Conservation (phyloP, 768 basidiomycete genomes). For the Mycena kentingensis region DNA sequence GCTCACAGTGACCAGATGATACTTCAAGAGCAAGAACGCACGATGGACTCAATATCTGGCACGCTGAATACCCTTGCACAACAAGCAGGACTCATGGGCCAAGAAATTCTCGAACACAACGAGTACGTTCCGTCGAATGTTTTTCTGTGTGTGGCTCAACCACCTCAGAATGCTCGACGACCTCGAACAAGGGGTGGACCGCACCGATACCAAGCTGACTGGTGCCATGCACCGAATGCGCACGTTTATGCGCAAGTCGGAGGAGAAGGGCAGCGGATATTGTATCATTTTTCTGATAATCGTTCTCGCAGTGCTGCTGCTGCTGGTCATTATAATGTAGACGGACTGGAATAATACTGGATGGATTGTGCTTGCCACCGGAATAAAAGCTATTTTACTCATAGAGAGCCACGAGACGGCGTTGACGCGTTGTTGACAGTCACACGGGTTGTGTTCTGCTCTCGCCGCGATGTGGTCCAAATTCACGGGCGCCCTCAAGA, state of each 20-base stretch:
- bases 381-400: no score
- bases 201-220: conserved; percentile 63
- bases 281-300: conserved; percentile 85
- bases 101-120: conserved; percentile 88
- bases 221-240: conserved; percentile 70
- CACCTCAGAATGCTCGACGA: conserved; percentile 73
- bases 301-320: conserved; percentile 72
- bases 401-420: no score
- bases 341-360: no score
- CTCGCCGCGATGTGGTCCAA: conserved; percentile 24
- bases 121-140: conserved; percentile 54
- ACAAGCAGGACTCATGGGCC: conserved; percentile 94
- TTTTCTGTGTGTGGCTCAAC: neutral
- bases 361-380: no score
- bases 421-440: no score
- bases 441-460: no score
- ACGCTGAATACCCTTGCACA: conserved; percentile 82
- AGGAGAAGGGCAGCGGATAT: conserved; percentile 90
- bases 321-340: conserved; percentile 78
- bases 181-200: conserved; percentile 72
- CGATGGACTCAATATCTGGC: conserved; percentile 85
- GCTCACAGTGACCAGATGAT: conserved; percentile 59
- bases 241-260: conserved; percentile 83
- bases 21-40: conserved; percentile 85
- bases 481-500: conserved; percentile 18